phyloP scores from a whole-genome alignment of 2,329 filamentous ascomycete genomes.

The Sclerotinia nivalis region DNA sequence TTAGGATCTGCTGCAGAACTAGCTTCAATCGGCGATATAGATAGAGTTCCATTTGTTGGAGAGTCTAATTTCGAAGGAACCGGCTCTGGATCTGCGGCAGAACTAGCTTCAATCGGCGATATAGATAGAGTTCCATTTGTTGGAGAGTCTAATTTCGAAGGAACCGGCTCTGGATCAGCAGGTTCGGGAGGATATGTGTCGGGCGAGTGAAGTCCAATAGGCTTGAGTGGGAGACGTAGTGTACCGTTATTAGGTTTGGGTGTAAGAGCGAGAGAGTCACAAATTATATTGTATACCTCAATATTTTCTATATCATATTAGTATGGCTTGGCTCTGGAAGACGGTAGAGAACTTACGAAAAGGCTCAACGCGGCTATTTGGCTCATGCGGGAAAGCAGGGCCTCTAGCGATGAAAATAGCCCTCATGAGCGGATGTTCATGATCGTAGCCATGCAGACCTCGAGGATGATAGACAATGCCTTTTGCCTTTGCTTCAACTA shows the following conservation, averaged over 20 bases:
- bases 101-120: conserved; percentile 37
- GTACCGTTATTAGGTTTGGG: conserved; percentile 87
- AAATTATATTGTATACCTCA: conserved; percentile 92
- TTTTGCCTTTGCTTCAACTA: conserved; percentile 64
- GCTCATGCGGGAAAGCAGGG: conserved; percentile 84
- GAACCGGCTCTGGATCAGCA: conserved; percentile 48
- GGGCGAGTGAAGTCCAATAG: conserved; percentile 51
- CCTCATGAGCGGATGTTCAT: conserved; percentile 91
- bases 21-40: conserved; percentile 39
- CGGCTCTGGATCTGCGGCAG: conserved; percentile 48
- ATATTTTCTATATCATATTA: conserved; percentile 70
- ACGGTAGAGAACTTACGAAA: conserved; percentile 68
- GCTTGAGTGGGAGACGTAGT: conserved; percentile 64
- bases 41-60: conserved; percentile 31
- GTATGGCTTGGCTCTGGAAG: conserved; percentile 24
- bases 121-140: conserved; percentile 34
- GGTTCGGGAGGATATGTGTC: conserved; percentile 52
- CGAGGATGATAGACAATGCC: conserved; percentile 72
- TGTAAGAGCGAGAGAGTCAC: conserved; percentile 75
- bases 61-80: conserved; percentile 22
- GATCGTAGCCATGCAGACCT: conserved; percentile 92
- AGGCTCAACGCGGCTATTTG: conserved; percentile 73
- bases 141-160: conserved; percentile 22
- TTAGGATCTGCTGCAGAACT: conserved; percentile 36
- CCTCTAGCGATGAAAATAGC: conserved; percentile 92